Evolutionary conservation across 495 filamentous ascomycete species (phyloP).

Genomic region (Friedmanniomyces simplex): DNA sequence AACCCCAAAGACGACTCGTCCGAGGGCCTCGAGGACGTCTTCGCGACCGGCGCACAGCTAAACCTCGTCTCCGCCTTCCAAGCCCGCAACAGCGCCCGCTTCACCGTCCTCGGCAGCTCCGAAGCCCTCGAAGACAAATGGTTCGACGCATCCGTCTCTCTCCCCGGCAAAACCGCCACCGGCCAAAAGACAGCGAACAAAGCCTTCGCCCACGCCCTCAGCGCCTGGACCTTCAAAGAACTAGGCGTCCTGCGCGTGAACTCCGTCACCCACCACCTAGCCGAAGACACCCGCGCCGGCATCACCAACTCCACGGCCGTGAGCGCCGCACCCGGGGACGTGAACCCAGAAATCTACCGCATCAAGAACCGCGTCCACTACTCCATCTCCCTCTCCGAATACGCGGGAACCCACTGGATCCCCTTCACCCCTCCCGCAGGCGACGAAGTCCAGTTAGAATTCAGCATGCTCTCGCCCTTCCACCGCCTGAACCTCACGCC

Average conservation of each 20-base stretch:
- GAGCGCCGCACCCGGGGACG: slow-evolving; percentile 22
- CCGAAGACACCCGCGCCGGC: slow-evolving; percentile 42
- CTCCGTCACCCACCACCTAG: slow-evolving; percentile 68
- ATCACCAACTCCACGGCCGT: slow-evolving; percentile 15
- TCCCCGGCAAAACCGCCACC: slow-evolving; percentile 35
- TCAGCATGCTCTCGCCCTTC: slow-evolving; percentile 97
- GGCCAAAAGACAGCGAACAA: slow-evolving; percentile 60
- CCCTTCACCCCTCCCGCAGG: slow-evolving; percentile 59
- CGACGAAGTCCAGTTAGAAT: slow-evolving; percentile 84
- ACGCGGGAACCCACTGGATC: slow-evolving; percentile 44
- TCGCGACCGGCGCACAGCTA: slow-evolving; percentile 72
- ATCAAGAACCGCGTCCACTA: slow-evolving; percentile 96
- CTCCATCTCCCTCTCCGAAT: slow-evolving; percentile 81
- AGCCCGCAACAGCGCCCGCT: slow-evolving; percentile 83
- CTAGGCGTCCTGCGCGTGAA: slow-evolving; percentile 79
- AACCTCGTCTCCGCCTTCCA: slow-evolving; percentile 74
- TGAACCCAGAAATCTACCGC: slow-evolving; percentile 84
- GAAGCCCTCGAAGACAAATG: slow-evolving; percentile 83
- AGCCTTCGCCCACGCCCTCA: slow-evolving; percentile 73
- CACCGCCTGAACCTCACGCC: slow-evolving; percentile 72
- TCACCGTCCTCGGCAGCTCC: slow-evolving; percentile 74
- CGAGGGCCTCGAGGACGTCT: slow-evolving; percentile 64
- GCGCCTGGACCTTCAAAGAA: slow-evolving; percentile 90
- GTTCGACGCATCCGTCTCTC: slow-evolving; percentile 74
- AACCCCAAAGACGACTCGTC: slow-evolving; percentile 75